Conservation (phyloP, 768 basidiomycete species). For the Tricholoma terreum region DNA sequence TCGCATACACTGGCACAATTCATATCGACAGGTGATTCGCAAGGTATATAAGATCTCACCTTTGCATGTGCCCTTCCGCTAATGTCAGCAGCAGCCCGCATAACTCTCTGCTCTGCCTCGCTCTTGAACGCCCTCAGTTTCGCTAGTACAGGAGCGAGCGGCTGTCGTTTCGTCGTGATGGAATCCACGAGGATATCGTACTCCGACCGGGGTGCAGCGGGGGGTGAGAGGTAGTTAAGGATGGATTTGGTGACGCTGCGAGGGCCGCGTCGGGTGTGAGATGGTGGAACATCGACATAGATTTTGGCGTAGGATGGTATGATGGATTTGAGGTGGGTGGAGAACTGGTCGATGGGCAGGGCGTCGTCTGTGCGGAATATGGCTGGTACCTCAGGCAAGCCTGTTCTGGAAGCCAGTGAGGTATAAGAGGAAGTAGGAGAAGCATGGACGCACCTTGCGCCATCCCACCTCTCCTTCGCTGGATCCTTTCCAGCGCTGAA, state of each 20-base stretch:
- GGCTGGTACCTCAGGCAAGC: conserved; percentile 56
- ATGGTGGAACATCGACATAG: conserved; percentile 48
- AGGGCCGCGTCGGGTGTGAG: conserved; percentile 33
- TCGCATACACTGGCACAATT: conserved; percentile 48
- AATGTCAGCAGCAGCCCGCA: conserved; percentile 86
- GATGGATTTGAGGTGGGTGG: conserved; percentile 55
- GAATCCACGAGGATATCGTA: conserved; percentile 55
- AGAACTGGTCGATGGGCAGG: conserved; percentile 51
- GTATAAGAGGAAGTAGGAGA: background rate
- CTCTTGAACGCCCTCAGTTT: conserved; percentile 79
- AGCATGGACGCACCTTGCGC: conserved; percentile 50
- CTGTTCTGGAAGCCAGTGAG: conserved; percentile 42
- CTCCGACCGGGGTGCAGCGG: conserved; percentile 36
- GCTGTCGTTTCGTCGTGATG: conserved; percentile 43
- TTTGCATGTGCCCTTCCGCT: conserved; percentile 82
- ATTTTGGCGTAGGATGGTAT: conserved; percentile 47
- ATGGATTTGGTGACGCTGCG: conserved; percentile 47
- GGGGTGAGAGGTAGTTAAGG: conserved; percentile 46
- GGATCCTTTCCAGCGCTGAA: conserved; percentile 77
- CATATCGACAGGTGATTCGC: background rate
- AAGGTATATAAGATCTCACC: conserved; percentile 37
- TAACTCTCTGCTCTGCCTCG: conserved; percentile 66
- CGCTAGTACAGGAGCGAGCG: conserved; percentile 68
- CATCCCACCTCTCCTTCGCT: conserved; percentile 89
- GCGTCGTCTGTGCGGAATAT: conserved; percentile 83